Base-by-base conservation (phyloP, 768 basidiomycete species). In the Lepiota venenata region DNA sequence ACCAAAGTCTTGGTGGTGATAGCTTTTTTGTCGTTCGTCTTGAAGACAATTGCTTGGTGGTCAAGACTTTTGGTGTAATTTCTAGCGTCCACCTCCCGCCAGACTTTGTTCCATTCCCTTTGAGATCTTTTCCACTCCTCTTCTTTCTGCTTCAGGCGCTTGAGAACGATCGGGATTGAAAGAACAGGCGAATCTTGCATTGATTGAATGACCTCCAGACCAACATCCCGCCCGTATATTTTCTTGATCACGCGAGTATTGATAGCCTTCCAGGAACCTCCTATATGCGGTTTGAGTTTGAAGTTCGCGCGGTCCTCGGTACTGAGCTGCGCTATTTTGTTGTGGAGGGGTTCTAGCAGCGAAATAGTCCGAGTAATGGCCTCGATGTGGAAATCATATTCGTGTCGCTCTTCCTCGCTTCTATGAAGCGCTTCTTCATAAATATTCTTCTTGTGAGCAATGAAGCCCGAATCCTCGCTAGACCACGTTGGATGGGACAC, bases 61-160 rank as follows among this genome's bases (percentile, higher is more conserved):
- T 99, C 96, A 62, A 98, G 78, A 49, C 90, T 88, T 75, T 93
- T 94, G 71, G 85, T 81, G 65, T 91, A 98, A 71, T 98, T 98
- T 61, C 91, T 80, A 22, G 91, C 91, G 62, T 98, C 93, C 25
- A 96, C 92, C 71, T 97, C 96, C 47, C 95, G 75, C 97, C 97
- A 99, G 48, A 98, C 90, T 68, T 96, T 91, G 73, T 98, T 98
- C 97, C 97, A 99, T 71, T 97, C 97, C 49, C 93, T 71, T 67
- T 97, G 93, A 15, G 93, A 96, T 18, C 93, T 81, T 71, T 94
- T 97, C 97, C 97, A 99, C 66, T 98, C 96, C 57, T 93, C 93
- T 66, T 98, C 96, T 72, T 98, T 98, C 69, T 89, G 87, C 73
- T 97, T 97, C 56, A 99, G 73, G 5, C 97, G 83, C 44, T 80